Conservation (phyloP, 176 grass and related monocot genomes). For the Alloteropsis semialata region DNA sequence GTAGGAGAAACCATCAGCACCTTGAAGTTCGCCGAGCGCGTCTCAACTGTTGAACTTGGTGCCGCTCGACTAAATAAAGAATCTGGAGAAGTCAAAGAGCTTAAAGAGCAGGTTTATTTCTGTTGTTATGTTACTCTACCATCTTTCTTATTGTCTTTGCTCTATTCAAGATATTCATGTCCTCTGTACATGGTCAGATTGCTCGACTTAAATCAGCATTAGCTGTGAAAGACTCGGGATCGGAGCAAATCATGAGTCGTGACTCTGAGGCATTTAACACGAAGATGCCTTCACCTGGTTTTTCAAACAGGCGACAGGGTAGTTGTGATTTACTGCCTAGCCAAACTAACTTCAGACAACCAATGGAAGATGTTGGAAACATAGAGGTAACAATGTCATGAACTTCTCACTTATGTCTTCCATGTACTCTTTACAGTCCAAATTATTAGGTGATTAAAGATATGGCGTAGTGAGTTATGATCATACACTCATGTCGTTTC, state of each 20-base stretch:
- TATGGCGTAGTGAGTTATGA: not conserved
- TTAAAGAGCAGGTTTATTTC: slow-evolving; percentile 86
- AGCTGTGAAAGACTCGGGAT: slow-evolving; percentile 70
- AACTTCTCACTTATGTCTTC: slow-evolving; percentile 19
- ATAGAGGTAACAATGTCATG: slow-evolving; percentile 71
- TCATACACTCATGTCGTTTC: not conserved
- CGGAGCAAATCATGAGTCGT: slow-evolving; percentile 47
- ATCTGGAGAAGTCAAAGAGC: slow-evolving; percentile 81
- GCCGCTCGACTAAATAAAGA: slow-evolving; percentile 94
- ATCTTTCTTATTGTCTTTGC: slow-evolving; percentile 25
- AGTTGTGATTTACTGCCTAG: slow-evolving; percentile 58
- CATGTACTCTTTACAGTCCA: not conserved
- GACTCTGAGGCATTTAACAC: slow-evolving; percentile 49
- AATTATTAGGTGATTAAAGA: not conserved
- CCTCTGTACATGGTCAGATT: slow-evolving; percentile 47
- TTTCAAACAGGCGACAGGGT: slow-evolving; percentile 51
- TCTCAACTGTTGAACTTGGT: slow-evolving; percentile 99
- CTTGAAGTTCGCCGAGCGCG: slow-evolving; percentile 94
- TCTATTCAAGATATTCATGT: slow-evolving; percentile 33
- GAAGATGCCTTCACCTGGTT: slow-evolving; percentile 54
- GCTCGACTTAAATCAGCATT: slow-evolving; percentile 79
- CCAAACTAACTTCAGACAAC: slow-evolving; percentile 72
- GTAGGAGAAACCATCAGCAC: slow-evolving; percentile 95
- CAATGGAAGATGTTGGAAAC: slow-evolving; percentile 98
- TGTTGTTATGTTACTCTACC: not conserved